These are phyloP conservation scores for Cyclocybe cylindracea DNA, from an alignment of 768 basidiomycete species.

Conservation along the genomic window DNA sequence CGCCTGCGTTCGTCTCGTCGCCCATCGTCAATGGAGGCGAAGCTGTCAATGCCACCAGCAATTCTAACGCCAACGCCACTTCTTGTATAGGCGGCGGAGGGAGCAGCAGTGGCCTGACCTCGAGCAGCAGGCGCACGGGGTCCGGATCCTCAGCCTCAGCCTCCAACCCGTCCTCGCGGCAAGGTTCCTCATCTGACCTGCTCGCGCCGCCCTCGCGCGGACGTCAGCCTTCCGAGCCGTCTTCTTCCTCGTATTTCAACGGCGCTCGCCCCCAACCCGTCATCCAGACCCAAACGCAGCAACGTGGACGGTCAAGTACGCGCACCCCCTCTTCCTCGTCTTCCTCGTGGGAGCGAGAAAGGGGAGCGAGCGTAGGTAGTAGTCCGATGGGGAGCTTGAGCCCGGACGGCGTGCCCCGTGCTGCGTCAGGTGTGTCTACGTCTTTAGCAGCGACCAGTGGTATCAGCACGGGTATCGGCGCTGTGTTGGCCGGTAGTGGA, in stretches of 20 bases:
- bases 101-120: neutral
- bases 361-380: constrained; percentile 24
- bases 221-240: constrained; percentile 9
- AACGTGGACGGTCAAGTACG: constrained; percentile 56
- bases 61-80: neutral
- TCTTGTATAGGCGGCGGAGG: neutral
- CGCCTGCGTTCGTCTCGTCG: constrained; percentile 26
- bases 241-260: constrained; percentile 9
- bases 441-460: constrained; percentile 5
- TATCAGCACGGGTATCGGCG: constrained; percentile 20
- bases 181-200: constrained; percentile 14
- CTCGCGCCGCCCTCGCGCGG: constrained; percentile 17
- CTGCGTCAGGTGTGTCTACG: constrained; percentile 8
- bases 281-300: constrained; percentile 19
- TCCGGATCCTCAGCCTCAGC: constrained; percentile 18
- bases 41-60: neutral
- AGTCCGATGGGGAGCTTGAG: constrained; percentile 34
- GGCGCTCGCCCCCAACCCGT: constrained; percentile 8
- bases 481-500: constrained; percentile 32
- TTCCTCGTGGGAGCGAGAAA: constrained; percentile 48
- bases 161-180: constrained; percentile 5
- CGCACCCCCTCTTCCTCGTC: constrained; percentile 55
- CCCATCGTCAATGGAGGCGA: neutral
- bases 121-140: constrained; percentile 6
- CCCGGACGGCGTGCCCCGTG: constrained; percentile 31